Conservation (phyloP, 2,329 filamentous ascomycete species). For the Phoma sp. region DNA sequence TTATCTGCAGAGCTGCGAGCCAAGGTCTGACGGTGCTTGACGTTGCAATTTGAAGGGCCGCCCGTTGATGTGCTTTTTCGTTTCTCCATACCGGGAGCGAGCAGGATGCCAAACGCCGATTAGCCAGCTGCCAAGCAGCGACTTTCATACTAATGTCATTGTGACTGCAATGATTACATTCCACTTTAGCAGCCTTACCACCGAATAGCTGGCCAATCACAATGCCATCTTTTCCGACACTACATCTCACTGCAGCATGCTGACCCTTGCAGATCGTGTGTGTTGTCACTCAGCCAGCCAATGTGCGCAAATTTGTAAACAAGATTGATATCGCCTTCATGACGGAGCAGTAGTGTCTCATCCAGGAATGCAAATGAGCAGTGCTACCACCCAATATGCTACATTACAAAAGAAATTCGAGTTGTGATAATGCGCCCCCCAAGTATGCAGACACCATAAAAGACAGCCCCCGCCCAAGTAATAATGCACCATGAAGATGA, state of each 20-base stretch:
- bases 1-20: neutral
- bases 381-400: slow-evolving; percentile 10
- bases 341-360: slow-evolving; percentile 18
- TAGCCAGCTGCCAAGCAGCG: neutral
- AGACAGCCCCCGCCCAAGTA: slow-evolving; percentile 7
- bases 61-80: neutral
- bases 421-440: slow-evolving; percentile 9
- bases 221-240: slow-evolving; percentile 5
- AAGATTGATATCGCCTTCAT: slow-evolving; percentile 11
- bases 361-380: slow-evolving; percentile 16
- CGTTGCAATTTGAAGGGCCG: neutral
- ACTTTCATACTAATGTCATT: slow-evolving; percentile 4
- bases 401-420: slow-evolving; percentile 16
- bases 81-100: neutral
- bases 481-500: slow-evolving; percentile 9
- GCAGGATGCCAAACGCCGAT: neutral
- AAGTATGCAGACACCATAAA: slow-evolving; percentile 15
- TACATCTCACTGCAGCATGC: slow-evolving; percentile 4
- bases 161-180: slow-evolving; percentile 4
- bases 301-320: slow-evolving; percentile 1
- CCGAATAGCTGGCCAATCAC: slow-evolving; percentile 11
- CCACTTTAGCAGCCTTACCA: neutral
- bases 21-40: neutral
- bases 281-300: slow-evolving; percentile 10
- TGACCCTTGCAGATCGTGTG: slow-evolving; percentile 13